phyloP scores from a whole-genome alignment of 2,329 filamentous ascomycete genomes.

The Podosphaera xanthii region DNA sequence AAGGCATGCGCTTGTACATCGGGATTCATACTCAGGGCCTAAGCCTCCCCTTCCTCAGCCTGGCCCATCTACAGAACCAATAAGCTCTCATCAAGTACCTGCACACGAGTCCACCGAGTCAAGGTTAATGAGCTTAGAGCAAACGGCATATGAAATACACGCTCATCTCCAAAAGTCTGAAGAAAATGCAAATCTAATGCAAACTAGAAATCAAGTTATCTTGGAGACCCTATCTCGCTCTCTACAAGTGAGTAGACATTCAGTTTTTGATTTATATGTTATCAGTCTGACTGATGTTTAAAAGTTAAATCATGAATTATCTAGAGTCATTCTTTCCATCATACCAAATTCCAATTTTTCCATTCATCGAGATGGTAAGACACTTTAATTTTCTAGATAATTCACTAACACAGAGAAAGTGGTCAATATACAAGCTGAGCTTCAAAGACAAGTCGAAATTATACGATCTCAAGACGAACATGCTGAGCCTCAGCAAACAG shows the following conservation, averaged over 20 bases:
- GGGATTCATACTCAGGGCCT: constrained; percentile 63
- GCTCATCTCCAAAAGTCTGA: constrained; percentile 58
- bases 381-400: neutral
- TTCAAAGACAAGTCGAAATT: constrained; percentile 36
- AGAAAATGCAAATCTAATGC: constrained; percentile 58
- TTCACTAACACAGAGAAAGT: constrained; percentile 19
- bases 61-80: constrained; percentile 63
- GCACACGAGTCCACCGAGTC: constrained; percentile 46
- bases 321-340: constrained; percentile 48
- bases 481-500: constrained; percentile 41
- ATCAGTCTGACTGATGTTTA: constrained; percentile 15
- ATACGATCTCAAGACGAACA: constrained; percentile 36
- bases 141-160: constrained; percentile 61
- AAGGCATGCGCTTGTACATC: constrained; percentile 75
- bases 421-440: constrained; percentile 31
- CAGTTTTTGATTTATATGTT: neutral
- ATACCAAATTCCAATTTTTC: constrained; percentile 54
- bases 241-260: constrained; percentile 30
- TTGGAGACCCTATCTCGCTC: constrained; percentile 59
- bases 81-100: constrained; percentile 31
- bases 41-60: constrained; percentile 57
- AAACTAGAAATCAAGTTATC: constrained; percentile 57
- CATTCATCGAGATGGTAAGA: constrained; percentile 61
- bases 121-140: constrained; percentile 53
- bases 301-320: constrained; percentile 68